Evolutionary conservation across 148 eudicot genomes (phyloP), one percentile per base, ranked within the genome.

Genomic region (Dianthus caryophyllus): DNA sequence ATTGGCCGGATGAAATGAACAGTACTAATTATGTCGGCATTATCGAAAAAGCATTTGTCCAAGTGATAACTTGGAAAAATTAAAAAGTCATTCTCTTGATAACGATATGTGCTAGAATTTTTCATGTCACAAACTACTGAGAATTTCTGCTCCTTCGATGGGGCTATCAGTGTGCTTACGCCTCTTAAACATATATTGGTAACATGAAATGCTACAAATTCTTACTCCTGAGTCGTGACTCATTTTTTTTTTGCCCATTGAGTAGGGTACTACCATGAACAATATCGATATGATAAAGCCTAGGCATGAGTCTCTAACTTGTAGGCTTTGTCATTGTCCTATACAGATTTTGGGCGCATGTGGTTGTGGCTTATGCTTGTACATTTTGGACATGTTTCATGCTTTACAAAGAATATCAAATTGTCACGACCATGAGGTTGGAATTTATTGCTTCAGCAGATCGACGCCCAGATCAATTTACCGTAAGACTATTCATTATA

Each of bases 381-480:
- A 74, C 99, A 61, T 84, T 90, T 70, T 94, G 99, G 99, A 82
- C 90, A 36, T 85, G 76, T 36, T 90, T 82, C 80, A 72, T 79
- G 68, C 83, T 94, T 53, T 88, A 83, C 77, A 80, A 79, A 72
- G 99, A 94, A 67, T 94, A 94, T 73, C 71, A 81, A 74, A 88
- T 81, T 21, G 62, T 88, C 48, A 77, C 82, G 46, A 68, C 68
- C 62, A 76, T 83, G 93, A 88, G 99, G 77, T 76, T 90, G 77
- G 73, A 70, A n/a, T 94, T 88, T 72, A 76, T 90, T 54, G 88
- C 99, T 75, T 76, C 90, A 75, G 83, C 80, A 48, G 81, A 76
- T 52, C 87, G 99, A 65, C 89, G 90, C 60, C 96, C 99, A 0
- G 97, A 94, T 82, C 96, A 88, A 68, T 88, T 81, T 77, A 81